Evolutionary conservation across 495 filamentous ascomycete genomes (phyloP).

Genomic region (Neurospora discreta): DNA sequence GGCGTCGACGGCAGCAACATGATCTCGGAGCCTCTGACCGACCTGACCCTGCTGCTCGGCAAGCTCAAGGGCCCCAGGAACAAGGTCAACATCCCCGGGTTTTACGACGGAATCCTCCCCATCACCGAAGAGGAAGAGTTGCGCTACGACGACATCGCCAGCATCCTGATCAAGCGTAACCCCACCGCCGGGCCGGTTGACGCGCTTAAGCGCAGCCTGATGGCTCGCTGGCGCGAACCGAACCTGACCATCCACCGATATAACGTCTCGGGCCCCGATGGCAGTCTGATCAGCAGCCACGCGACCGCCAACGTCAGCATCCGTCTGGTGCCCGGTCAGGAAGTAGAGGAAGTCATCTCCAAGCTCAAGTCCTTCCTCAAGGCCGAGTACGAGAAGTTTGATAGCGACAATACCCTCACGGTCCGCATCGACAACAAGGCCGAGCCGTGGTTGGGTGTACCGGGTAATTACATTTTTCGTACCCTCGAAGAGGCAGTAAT

Average conservation of each 20-base stretch:
- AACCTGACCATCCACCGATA: conserved; percentile 88
- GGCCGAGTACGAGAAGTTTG: conserved; percentile 59
- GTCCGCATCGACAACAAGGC: conserved; percentile 84
- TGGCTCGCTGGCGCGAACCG: conserved; percentile 92
- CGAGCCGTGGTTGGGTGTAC: conserved; percentile 92
- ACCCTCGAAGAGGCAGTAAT: conserved; percentile 81
- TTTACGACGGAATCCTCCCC: conserved; percentile 72
- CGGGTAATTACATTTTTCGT: conserved; percentile 78
- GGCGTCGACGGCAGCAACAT: conserved; percentile 87
- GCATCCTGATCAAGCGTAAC: conserved; percentile 57
- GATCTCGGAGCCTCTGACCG: conserved; percentile 82
- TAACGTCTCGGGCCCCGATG: conserved; percentile 77
- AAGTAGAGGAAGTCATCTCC: conserved; percentile 59
- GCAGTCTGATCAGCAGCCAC: conserved; percentile 76
- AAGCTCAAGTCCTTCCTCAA: conserved; percentile 55
- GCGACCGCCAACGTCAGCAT: conserved; percentile 81
- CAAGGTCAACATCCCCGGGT: conserved; percentile 54
- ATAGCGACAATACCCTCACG: conserved; percentile 67
- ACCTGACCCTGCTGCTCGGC: conserved; percentile 69
- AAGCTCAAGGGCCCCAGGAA: conserved; percentile 64
- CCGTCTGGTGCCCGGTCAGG: conserved; percentile 86
- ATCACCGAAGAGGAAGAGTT: conserved; percentile 65
- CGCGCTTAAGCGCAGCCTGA: conserved; percentile 62
- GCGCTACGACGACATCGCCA: conserved; percentile 74
- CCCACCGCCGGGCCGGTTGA: conserved; percentile 56